Conservation (phyloP, 1,284 basidiomycete genomes). For the Psilocybe mexicana region DNA sequence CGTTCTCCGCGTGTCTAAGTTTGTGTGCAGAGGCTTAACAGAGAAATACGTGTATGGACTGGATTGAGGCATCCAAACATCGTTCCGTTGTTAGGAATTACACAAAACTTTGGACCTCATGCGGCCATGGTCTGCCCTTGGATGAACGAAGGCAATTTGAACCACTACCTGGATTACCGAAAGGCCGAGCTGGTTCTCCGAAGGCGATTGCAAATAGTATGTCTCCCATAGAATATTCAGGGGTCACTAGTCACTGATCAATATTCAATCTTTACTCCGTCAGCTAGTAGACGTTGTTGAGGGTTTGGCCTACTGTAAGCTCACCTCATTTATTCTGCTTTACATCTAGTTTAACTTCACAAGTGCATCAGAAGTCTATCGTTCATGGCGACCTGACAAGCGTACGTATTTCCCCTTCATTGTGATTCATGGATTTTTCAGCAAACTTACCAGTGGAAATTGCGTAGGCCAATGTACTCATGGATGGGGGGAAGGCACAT, state of each 20-base stretch:
- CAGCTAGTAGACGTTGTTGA: slow-evolving; percentile 2
- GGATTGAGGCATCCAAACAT: slow-evolving; percentile 28
- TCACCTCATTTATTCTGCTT: not conserved
- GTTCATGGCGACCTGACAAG: slow-evolving; percentile 29
- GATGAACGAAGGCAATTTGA: slow-evolving; percentile 26
- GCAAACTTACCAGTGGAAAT: too few species aligned
- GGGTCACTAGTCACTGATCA: too few species aligned
- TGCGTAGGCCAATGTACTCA: slow-evolving; percentile 33
- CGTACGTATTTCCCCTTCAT: slow-evolving; percentile 12
- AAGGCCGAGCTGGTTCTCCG: slow-evolving; percentile 12
- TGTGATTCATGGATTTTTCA: not conserved
- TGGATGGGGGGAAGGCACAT: slow-evolving; percentile 27
- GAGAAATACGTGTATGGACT: slow-evolving; percentile 28
- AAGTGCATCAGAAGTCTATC: slow-evolving; percentile 23
- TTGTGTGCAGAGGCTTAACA: not conserved
- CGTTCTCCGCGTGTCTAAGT: not conserved
- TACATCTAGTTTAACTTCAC: not conserved
- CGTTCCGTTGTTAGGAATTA: slow-evolving; percentile 24
- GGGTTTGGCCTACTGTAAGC: slow-evolving; percentile 1
- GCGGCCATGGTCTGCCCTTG: slow-evolving; percentile 31
- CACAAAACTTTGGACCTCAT: slow-evolving; percentile 24
- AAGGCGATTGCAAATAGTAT: slow-evolving; percentile 22
- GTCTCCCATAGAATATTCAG: not conserved
- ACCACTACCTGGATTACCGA: slow-evolving; percentile 18
- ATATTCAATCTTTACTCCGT: not conserved